phyloP scores from a whole-genome alignment of 805 yeast species.

The Kodamaea kakaduensis region DNA sequence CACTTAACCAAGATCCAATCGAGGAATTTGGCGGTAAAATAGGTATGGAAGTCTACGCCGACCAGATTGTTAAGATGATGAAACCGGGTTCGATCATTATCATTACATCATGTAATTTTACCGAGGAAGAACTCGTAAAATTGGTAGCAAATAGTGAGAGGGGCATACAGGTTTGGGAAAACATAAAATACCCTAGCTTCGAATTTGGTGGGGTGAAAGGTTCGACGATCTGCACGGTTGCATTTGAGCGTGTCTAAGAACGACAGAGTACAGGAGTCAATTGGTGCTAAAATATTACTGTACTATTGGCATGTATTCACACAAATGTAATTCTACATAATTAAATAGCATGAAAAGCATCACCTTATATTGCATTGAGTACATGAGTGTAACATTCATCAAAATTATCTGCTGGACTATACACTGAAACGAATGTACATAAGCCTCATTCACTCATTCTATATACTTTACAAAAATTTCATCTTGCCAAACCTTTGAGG shows the following conservation, averaged over 20 bases:
- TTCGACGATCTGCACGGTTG: constrained; percentile 81
- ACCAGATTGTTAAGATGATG: constrained; percentile 54
- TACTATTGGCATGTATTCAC: too few species aligned
- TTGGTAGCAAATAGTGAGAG: constrained; percentile 40
- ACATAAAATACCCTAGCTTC: constrained; percentile 73
- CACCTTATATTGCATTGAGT: too few species aligned
- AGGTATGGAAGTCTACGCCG: constrained; percentile 58
- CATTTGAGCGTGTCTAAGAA: constrained; percentile 40
- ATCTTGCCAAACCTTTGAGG: too few species aligned
- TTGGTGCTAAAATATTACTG: too few species aligned
- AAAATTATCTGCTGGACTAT: too few species aligned
- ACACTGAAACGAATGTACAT: constrained; percentile 4
- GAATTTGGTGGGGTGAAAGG: constrained; percentile 90
- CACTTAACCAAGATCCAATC: constrained; percentile 58
- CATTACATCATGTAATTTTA: constrained; percentile 92
- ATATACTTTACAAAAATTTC: too few species aligned
- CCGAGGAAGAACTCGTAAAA: constrained; percentile 65
- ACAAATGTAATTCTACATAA: neutral
- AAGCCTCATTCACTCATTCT: constrained; percentile 1
- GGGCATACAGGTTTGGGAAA: constrained; percentile 55
- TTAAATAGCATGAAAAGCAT: neutral
- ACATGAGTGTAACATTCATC: too few species aligned
- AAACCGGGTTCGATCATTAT: constrained; percentile 54
- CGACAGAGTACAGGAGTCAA: too few species aligned
- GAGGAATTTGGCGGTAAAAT: constrained; percentile 43